Evolutionary conservation across 306 rosid species (phyloP), one percentile per base, ranked within the genome.

Genomic region (Prunus mume): DNA sequence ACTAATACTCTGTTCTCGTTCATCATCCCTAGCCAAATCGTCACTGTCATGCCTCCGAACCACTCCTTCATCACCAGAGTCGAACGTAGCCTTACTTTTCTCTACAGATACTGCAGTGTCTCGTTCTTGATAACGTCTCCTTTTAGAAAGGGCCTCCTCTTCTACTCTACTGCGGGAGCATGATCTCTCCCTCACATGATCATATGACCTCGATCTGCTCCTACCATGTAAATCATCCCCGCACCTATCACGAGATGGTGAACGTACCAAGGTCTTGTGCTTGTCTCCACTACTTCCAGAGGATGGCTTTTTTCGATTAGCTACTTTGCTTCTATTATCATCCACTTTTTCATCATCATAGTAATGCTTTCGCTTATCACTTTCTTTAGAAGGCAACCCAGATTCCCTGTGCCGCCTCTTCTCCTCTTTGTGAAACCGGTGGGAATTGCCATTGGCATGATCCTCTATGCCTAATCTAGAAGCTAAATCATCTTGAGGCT

Each of bases 171-270:
- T 84, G 28, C 67, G 84, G 52, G 96, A 87, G 65, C 72, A 80
- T 71, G 97, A 88, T 81, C 88, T 84, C 73, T 82, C 92, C 73
- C 90, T 84, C 50, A 84, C 68, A 77, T 50, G 89, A 78, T 86
- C 87, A 69, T 64, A 75, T 20, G 93, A 93, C 82, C 84, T 86
- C 51, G 99, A 88, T 78, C 81, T 87, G 75, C 98, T 87, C 82
- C 92, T 83, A 57, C 65, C 32, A 28, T 43, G 65, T 9, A 47
- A 19, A 25, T 46, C 71, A 1, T 71, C 80, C 54, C 47, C 74
- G 14, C 65, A 30, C 63, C 85, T 82, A 72, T 79, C 77, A 28
- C 38, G 85, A 65, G 83, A 83, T 71, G 88, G 86, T 65, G 89
- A 86, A 66, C 51, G 69, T 51, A 73, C 80, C 50, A 75, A 68